Percentiles rank a stretch among this genome's conserved stretches.
These are phyloP conservation scores for Tetrapisispora taiwanensis DNA, from an alignment of 805 yeast species.

Conservation along the genomic window DNA sequence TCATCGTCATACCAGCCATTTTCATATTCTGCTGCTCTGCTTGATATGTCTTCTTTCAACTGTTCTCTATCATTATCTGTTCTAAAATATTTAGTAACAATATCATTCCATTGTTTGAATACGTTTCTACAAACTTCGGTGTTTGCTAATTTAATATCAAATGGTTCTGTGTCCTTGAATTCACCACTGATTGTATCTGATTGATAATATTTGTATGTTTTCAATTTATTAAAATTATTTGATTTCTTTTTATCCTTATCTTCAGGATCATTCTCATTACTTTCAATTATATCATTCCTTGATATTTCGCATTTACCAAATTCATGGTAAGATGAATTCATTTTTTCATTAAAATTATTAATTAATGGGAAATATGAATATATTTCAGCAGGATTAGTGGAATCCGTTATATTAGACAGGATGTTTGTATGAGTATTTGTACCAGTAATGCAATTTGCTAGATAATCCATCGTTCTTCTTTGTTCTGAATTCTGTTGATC, in stretches of 20 bases:
- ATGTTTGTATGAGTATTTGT: slow-evolving; percentile 15
- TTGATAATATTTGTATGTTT: slow-evolving; percentile 16
- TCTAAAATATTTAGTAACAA: slow-evolving; percentile 25
- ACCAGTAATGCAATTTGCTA: slow-evolving; percentile 15
- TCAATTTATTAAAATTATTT: slow-evolving; percentile 4
- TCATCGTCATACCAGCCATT: slow-evolving; percentile 42
- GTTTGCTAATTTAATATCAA: slow-evolving; percentile 9
- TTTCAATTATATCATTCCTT: slow-evolving; percentile 6
- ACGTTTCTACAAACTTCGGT: slow-evolving; percentile 25
- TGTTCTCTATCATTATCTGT: slow-evolving; percentile 44
- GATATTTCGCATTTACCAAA: slow-evolving; percentile 16
- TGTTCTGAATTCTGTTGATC: slow-evolving; percentile 10
- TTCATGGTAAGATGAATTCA: slow-evolving; percentile 7
- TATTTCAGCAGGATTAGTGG: slow-evolving; percentile 1
- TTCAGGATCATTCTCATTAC: background rate
- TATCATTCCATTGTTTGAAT: slow-evolving; percentile 23
- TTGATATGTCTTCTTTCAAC: slow-evolving; percentile 38
- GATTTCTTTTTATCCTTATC: background rate
- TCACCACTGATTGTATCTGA: slow-evolving; percentile 23
- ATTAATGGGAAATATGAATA: slow-evolving; percentile 18
- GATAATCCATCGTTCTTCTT: slow-evolving; percentile 16
- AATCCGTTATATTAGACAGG: slow-evolving; percentile 14
- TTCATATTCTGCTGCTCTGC: slow-evolving; percentile 38
- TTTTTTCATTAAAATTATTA: slow-evolving; percentile 5
- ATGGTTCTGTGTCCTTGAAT: slow-evolving; percentile 8